phyloP scores from a whole-genome alignment of 345 rosid species.

The Cardamine resedifolia region DNA sequence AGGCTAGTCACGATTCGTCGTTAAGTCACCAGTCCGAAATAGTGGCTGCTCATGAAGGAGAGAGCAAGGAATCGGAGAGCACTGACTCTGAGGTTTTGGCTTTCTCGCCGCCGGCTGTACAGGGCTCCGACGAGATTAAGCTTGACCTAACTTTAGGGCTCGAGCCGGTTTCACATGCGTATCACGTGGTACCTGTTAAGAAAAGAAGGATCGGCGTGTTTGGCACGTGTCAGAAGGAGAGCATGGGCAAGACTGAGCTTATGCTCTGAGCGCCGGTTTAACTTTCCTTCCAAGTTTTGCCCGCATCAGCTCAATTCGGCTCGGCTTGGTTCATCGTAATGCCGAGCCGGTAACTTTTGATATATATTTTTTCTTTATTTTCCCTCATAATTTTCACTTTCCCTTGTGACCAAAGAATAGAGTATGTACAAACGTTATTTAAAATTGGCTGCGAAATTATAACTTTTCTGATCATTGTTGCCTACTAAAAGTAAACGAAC shows the following conservation, averaged over 20 bases:
- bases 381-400: background rate
- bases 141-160: constrained; percentile 66
- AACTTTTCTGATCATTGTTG: too few relatives aligned
- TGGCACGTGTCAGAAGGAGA: constrained; percentile 37
- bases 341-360: constrained; percentile 10
- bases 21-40: constrained; percentile 83
- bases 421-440: constrained; percentile 28
- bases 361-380: background rate
- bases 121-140: constrained; percentile 42
- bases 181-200: constrained; percentile 69
- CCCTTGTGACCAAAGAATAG: constrained; percentile 13
- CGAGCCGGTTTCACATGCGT: constrained; percentile 51
- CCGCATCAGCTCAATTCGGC: background rate
- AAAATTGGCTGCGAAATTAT: constrained; percentile 5
- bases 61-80: constrained; percentile 66
- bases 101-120: constrained; percentile 47
- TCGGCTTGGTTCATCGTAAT: background rate
- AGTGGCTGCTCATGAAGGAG: constrained; percentile 50
- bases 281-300: constrained; percentile 18
- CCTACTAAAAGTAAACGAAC: background rate
- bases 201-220: constrained; percentile 52
- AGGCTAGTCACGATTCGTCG: constrained; percentile 78
- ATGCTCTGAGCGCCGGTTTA: constrained; percentile 37
- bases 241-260: constrained; percentile 57
- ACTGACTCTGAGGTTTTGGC: constrained; percentile 49